Conservation (phyloP, 176 grass and related monocot species). For the Musa schizocarpa region DNA sequence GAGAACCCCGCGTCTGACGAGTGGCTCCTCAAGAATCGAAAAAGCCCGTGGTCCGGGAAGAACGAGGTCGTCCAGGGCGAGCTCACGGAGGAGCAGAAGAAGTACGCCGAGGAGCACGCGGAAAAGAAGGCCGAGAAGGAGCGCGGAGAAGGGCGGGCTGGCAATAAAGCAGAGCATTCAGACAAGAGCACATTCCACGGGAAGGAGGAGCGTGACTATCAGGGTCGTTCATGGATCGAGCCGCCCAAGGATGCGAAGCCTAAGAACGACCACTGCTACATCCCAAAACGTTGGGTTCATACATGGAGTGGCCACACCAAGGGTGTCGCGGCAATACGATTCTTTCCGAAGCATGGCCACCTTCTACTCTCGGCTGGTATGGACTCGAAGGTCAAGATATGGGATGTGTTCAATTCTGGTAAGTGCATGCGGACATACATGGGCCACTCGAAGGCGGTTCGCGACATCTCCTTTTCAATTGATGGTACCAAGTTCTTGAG, state of each 20-base stretch:
- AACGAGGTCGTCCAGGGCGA: constrained; percentile 49
- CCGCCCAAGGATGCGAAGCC: constrained; percentile 92
- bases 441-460: constrained; percentile 94
- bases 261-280: constrained; percentile 70
- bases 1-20: constrained; percentile 69
- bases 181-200: constrained; percentile 92
- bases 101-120: constrained; percentile 81
- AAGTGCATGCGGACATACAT: constrained; percentile 97
- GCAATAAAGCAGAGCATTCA: constrained; percentile 42
- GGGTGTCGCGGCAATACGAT: constrained; percentile 81
- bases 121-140: constrained; percentile 99
- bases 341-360: constrained; percentile 84
- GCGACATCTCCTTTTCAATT: constrained; percentile 92
- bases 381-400: constrained; percentile 98
- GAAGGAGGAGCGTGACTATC: constrained; percentile 92
- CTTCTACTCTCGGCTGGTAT: constrained; percentile 82
- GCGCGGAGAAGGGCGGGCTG: constrained; percentile 48
- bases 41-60: constrained; percentile 94
- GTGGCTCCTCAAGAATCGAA: constrained; percentile 74
- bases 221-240: constrained; percentile 89
- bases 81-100: constrained; percentile 85
- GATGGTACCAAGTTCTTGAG: constrained; percentile 92
- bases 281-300: constrained; percentile 96
- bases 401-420: constrained; percentile 71
- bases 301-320: constrained; percentile 95